Conservation (phyloP, 139 green algal species). For the Diplosphaera chodatii region DNA sequence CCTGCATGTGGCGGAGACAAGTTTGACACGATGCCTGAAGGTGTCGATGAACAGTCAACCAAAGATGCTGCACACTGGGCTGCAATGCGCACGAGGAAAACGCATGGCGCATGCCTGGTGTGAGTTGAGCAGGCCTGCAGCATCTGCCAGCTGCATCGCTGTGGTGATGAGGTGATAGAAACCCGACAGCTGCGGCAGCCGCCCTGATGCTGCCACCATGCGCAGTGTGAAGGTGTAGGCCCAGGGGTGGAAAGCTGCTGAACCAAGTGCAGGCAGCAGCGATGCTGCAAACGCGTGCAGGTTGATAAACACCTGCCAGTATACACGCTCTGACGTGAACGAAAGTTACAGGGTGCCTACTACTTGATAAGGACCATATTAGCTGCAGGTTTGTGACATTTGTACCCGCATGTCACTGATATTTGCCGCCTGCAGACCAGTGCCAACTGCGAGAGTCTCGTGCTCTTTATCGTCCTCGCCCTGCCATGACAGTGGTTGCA, state of each 20-base stretch:
- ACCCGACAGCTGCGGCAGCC: slow-evolving; percentile 10
- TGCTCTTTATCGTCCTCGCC: not conserved
- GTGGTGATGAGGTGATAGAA: slow-evolving; percentile 15
- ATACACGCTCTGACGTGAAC: no score
- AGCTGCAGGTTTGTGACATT: no score
- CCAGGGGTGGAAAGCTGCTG: slow-evolving; percentile 9
- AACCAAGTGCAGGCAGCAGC: slow-evolving; percentile 4
- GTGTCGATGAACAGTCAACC: no score
- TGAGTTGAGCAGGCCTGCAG: not conserved
- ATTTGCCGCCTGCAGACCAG: slow-evolving; percentile 2
- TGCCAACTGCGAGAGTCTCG: not conserved
- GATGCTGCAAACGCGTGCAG: slow-evolving; percentile 4
- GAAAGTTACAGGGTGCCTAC: no score
- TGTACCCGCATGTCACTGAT: slow-evolving; percentile 10
- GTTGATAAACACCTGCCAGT: slow-evolving; percentile 8
- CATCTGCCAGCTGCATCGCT: not conserved
- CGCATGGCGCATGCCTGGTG: no score
- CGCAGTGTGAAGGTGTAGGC: not conserved
- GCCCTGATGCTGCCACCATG: slow-evolving; percentile 7
- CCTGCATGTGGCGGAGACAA: no score
- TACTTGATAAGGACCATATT: no score
- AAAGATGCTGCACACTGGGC: no score
- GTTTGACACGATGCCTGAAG: no score
- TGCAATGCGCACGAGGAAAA: no score
- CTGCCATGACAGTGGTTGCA: not conserved